Percentiles rank a stretch among this genome's conserved stretches.
These are phyloP conservation scores for Myriangium duriaei DNA, from an alignment of 2,329 filamentous ascomycete genomes.

Conservation along the genomic window DNA sequence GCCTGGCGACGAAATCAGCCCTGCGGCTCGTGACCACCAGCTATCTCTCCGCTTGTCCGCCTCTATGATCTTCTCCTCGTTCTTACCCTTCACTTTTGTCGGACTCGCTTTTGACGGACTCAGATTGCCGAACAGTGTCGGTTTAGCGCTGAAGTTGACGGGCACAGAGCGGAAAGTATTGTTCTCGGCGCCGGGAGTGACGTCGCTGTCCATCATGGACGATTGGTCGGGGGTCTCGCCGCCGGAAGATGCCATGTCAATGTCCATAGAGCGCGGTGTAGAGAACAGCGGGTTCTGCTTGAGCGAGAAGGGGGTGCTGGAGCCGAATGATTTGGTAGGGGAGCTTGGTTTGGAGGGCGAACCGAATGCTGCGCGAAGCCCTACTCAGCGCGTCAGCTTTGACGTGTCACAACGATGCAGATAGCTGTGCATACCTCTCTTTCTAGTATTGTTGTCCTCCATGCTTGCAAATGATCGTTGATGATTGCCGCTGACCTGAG, in stretches of 20 bases:
- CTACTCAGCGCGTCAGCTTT: conserved; percentile 12
- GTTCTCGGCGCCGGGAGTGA: conserved; percentile 25
- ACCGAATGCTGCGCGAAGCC: conserved; percentile 25
- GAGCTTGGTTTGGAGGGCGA: conserved; percentile 22
- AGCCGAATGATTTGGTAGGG: conserved; percentile 18
- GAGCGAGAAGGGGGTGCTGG: background rate
- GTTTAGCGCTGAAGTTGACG: conserved; percentile 13
- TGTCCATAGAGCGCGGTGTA: conserved; percentile 25
- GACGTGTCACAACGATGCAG: background rate
- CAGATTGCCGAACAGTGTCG: conserved; percentile 12
- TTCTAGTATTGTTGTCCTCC: conserved; percentile 5
- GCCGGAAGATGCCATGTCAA: conserved; percentile 32
- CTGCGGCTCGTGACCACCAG: conserved; percentile 4
- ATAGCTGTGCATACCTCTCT: conserved; percentile 4
- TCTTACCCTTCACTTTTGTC: conserved; percentile 19
- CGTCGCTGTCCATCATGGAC: conserved; percentile 25
- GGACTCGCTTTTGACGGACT: conserved; percentile 24
- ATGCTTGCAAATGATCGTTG: conserved; percentile 15
- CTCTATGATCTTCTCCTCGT: conserved; percentile 17
- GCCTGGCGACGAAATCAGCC: conserved; percentile 12
- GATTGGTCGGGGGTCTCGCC: conserved; percentile 35
- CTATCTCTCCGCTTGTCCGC: conserved; percentile 6
- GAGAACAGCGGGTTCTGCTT: conserved; percentile 22
- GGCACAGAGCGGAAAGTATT: conserved; percentile 16
- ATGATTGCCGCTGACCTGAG: conserved; percentile 24